Evolutionary conservation across 257 asterid species (phyloP).

Genomic region (Nicotiana tabacum): DNA sequence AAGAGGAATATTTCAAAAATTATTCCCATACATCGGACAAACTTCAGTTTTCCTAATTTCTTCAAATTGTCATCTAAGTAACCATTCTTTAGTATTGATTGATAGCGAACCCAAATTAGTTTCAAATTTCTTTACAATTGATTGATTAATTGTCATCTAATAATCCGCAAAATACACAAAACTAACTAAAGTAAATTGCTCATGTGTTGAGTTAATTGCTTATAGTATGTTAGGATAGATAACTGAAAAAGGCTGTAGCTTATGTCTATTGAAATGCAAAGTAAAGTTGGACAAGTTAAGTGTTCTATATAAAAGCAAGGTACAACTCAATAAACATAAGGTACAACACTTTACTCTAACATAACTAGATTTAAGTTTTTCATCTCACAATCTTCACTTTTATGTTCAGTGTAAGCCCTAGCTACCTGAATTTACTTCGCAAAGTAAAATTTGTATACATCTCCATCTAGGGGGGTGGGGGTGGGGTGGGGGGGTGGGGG

Average conservation of each 20-base stretch:
- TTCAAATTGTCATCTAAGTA: not conserved
- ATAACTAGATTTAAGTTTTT: not conserved
- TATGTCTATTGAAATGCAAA: too few species aligned
- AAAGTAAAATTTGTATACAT: too few species aligned
- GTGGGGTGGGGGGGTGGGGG: too few species aligned
- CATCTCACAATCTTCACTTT: not conserved
- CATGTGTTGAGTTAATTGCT: not conserved
- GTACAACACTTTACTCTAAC: not conserved
- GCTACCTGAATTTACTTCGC: too few species aligned
- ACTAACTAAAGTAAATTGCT: not conserved
- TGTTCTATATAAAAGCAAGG: not conserved
- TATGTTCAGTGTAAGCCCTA: not conserved
- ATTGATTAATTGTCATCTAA: not conserved
- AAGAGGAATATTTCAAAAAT: not conserved
- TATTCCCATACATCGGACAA: not conserved
- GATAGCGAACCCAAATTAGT: not conserved
- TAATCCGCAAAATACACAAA: not conserved
- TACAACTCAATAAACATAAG: not conserved
- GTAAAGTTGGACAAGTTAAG: not conserved
- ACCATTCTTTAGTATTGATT: not conserved
- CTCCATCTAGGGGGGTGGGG: too few species aligned
- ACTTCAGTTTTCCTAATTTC: not conserved
- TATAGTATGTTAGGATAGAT: too few species aligned
- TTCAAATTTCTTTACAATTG: not conserved
- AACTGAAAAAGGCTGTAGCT: too few species aligned